Evolutionary conservation across 306 rosid species (phyloP).

Genomic region (Gillenia trifoliata): DNA sequence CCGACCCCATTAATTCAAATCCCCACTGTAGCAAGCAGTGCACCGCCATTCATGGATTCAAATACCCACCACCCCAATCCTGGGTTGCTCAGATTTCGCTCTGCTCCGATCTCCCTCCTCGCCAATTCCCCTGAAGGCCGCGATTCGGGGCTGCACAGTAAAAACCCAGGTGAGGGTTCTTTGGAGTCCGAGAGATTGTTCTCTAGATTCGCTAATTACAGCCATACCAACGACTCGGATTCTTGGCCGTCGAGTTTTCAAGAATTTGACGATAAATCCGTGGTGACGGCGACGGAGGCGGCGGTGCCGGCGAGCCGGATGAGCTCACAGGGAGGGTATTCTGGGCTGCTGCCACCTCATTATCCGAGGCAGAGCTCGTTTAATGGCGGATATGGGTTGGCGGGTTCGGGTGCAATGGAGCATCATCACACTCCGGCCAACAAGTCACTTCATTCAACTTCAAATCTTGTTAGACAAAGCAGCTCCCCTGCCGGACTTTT

Average conservation of each 20-base stretch:
- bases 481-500: constrained; percentile 61
- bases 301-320: constrained; percentile 16
- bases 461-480: constrained; percentile 50
- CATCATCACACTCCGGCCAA: constrained; percentile 26
- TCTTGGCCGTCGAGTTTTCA: constrained; percentile 29
- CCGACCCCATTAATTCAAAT: constrained; percentile 22
- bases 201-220: constrained; percentile 35
- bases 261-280: constrained; percentile 35
- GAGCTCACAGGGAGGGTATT: constrained; percentile 41
- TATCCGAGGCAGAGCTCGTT: constrained; percentile 63
- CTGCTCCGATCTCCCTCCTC: constrained; percentile 55
- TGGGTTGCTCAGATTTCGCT: constrained; percentile 70
- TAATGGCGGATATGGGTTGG: constrained; percentile 39
- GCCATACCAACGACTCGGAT: constrained; percentile 19
- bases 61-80: constrained; percentile 47
- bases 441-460: not conserved
- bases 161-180: constrained; percentile 16
- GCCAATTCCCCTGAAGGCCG: constrained; percentile 28
- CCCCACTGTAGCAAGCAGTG: constrained; percentile 6
- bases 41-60: constrained; percentile 49
- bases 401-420: constrained; percentile 42
- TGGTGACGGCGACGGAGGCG: constrained; percentile 9
- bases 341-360: constrained; percentile 66
- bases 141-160: constrained; percentile 18
- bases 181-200: constrained; percentile 41